These are phyloP conservation scores for Pythium brachiatum DNA, from an alignment of 352 stramenopile genomes.

Conservation along the genomic window DNA sequence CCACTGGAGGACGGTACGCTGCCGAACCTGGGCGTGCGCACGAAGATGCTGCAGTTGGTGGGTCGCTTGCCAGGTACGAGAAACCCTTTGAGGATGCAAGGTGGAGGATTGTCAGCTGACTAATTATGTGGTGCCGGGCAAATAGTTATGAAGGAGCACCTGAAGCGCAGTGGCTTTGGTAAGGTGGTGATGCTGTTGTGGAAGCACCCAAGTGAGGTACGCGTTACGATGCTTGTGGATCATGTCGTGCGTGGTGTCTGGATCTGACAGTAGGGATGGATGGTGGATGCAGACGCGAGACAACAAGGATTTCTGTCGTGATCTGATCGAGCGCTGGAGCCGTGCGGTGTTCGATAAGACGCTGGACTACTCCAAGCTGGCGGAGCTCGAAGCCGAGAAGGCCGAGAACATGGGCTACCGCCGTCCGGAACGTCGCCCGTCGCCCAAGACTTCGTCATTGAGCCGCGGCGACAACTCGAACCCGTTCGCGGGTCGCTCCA, in stretches of 20 bases:
- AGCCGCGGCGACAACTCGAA: slow-evolving; percentile 36
- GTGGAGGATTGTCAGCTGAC: too few relatives aligned
- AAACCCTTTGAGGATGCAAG: too few relatives aligned
- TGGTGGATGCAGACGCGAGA: slow-evolving; percentile 49
- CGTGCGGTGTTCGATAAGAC: slow-evolving; percentile 89
- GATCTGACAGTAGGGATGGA: neutral
- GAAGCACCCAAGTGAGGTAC: slow-evolving; percentile 85
- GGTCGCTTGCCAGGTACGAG: slow-evolving; percentile 62
- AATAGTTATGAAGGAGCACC: slow-evolving; percentile 85
- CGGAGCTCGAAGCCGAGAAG: slow-evolving; percentile 84
- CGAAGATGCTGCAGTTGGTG: slow-evolving; percentile 85
- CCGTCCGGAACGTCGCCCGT: slow-evolving; percentile 38
- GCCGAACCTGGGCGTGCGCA: slow-evolving; percentile 81
- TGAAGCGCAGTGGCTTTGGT: slow-evolving; percentile 87
- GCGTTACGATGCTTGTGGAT: neutral
- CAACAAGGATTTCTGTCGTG: slow-evolving; percentile 86
- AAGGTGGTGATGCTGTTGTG: slow-evolving; percentile 88
- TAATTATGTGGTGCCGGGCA: too few relatives aligned
- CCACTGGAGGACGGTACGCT: slow-evolving; percentile 72
- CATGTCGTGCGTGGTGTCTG: neutral
- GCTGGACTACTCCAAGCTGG: slow-evolving; percentile 83
- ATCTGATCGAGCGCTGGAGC: slow-evolving; percentile 85
- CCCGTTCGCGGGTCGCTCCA: slow-evolving; percentile 42
- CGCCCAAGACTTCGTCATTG: slow-evolving; percentile 11
- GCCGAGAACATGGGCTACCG: slow-evolving; percentile 74